These are phyloP conservation scores for Lasiosphaeria ovina DNA, from an alignment of 495 filamentous ascomycete species.

Conservation along the genomic window DNA sequence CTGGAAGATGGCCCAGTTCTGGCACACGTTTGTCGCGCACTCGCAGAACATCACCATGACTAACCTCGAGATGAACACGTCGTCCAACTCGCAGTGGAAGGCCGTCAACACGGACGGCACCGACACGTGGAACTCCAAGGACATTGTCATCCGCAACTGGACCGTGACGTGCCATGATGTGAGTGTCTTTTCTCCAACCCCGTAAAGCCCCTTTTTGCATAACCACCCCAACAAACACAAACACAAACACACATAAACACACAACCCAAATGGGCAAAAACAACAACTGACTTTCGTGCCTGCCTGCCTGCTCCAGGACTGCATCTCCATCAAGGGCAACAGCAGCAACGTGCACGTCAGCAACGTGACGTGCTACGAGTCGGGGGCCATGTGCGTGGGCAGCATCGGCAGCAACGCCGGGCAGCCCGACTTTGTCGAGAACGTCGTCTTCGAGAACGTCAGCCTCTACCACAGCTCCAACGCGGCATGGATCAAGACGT, in stretches of 20 bases:
- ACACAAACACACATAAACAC: too few species aligned
- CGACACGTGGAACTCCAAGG: slow-evolving; percentile 44
- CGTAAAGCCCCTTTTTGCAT: too few species aligned
- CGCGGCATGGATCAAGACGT: slow-evolving; percentile 57
- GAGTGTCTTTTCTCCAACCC: slow-evolving; percentile 9
- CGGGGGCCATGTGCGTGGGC: slow-evolving; percentile 37
- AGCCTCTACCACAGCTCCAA: slow-evolving; percentile 47
- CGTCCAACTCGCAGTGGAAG: slow-evolving; percentile 32
- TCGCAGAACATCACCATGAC: slow-evolving; percentile 46
- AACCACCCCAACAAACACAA: too few species aligned
- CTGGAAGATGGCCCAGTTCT: slow-evolving; percentile 43
- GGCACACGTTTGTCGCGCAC: slow-evolving; percentile 45
- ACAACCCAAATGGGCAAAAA: neutral
- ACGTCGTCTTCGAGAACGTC: slow-evolving; percentile 42
- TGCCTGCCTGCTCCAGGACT: slow-evolving; percentile 42
- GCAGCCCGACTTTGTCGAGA: slow-evolving; percentile 37
- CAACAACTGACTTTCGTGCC: neutral
- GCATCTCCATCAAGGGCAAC: slow-evolving; percentile 60
- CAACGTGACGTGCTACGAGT: slow-evolving; percentile 44
- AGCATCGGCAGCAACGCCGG: slow-evolving; percentile 35
- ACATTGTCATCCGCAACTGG: slow-evolving; percentile 41
- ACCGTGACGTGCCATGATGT: slow-evolving; percentile 43
- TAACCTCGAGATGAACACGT: slow-evolving; percentile 43
- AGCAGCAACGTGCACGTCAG: slow-evolving; percentile 50
- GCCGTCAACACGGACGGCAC: slow-evolving; percentile 44